Base-by-base conservation (phyloP, 768 basidiomycete genomes). In the Suillus clintonianus region DNA sequence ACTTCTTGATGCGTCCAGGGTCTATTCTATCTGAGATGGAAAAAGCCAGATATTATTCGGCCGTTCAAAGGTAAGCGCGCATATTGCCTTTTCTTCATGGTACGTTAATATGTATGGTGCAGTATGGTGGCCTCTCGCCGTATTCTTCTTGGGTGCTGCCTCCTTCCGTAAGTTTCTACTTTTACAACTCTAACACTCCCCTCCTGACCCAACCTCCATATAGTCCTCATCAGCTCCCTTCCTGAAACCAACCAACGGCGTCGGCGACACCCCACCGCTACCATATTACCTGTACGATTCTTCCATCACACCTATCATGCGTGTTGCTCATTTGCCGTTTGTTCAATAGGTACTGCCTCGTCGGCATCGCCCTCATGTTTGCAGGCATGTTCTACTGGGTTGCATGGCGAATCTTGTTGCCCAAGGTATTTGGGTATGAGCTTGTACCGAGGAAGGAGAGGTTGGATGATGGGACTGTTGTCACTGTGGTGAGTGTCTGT, bases 151-250 rank as follows among this genome's bases (percentile, higher is more conserved):
- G 1, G 82, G 74, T 8, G 83, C 81, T 1, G 76, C 84, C 0
- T 69, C 76, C 4, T 86, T 87, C 76, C 76, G 85, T 86, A 59
- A 57, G 86, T 76, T 8, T 8, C 45, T 5, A 24, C 30, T 32
- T 34, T 0, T 36, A 2, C 5, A 7, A 11, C 2, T 9, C 11
- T 15, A 0, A 6, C 6, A 19, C 9, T 0, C 30, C 5, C 8
- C 47, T 59, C 6, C 60, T 54, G n/a, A 43, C 3, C 14, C 4
- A 22, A 9, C 30, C 37, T 0, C 22, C 43, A 42, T 41, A 30
- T n/a, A 83, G 86, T 89, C 9, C 75, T 88, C 5, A 68, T 87
- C 11, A n/a, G 81, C 82, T 1, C 87, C 87, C 0, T 88, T 86
- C 77, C 57, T 88, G 5, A 80, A 67, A 27, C 87, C 87, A 4